Evolutionary conservation across 202 grass and related monocot species (phyloP).

Genomic region (Hordeum pubiflorum): DNA sequence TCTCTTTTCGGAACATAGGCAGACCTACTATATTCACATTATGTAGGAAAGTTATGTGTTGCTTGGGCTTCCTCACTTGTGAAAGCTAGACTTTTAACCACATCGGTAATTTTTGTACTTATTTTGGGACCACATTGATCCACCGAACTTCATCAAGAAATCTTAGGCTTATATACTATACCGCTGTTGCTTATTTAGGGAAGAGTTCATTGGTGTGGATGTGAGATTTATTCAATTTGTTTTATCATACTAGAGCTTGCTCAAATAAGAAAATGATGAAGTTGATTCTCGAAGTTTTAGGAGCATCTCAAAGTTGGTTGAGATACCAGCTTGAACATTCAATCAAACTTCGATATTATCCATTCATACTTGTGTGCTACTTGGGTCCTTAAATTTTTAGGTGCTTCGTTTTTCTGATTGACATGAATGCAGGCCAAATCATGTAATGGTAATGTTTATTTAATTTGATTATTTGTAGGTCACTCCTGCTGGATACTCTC

Average conservation of each 20-base stretch:
- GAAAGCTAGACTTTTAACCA: constrained; percentile 12
- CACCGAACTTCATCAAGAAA: constrained; percentile 1
- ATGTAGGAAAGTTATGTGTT: not conserved
- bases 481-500: constrained; percentile 77
- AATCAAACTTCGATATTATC: not conserved
- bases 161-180: constrained; percentile 5
- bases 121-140: not conserved
- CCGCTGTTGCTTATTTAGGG: not conserved
- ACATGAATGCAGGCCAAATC: constrained; percentile 3
- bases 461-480: constrained; percentile 46
- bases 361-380: not conserved
- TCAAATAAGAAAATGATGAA: not conserved
- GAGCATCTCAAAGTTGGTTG: not conserved
- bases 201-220: not conserved
- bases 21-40: not conserved
- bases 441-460: constrained; percentile 1
- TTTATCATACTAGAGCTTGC: constrained; percentile 7
- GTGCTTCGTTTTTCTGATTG: not conserved
- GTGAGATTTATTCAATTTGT: constrained; percentile 8
- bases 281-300: not conserved
- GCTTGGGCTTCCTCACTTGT: not conserved
- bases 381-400: not conserved
- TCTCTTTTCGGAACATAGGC: constrained; percentile 1
- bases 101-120: not conserved
- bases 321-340: not conserved